These are phyloP conservation scores for Scenedesmus sp. DNA, from an alignment of 163 green algal genomes.

Conservation along the genomic window DNA sequence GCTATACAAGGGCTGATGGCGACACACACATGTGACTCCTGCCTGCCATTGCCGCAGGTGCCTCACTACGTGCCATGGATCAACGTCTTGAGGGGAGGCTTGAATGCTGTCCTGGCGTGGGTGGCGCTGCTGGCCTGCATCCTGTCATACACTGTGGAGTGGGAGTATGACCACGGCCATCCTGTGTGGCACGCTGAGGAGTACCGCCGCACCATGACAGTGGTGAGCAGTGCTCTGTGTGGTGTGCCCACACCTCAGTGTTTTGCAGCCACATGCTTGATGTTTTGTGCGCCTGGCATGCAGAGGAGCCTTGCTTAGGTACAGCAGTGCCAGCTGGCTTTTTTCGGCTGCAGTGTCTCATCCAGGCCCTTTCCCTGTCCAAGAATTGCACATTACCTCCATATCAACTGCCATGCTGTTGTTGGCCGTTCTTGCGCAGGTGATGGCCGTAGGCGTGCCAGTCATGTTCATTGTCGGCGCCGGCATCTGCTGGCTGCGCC, in stretches of 20 bases:
- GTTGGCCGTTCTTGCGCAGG: conserved; percentile 12
- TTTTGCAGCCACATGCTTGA: not conserved
- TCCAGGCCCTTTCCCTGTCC: too few species aligned
- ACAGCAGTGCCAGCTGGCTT: not conserved
- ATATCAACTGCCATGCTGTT: not conserved
- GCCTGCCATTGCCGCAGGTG: conserved; percentile 43
- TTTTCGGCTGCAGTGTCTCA: too few species aligned
- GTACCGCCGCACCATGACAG: conserved; percentile 13
- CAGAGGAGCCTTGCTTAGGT: too few species aligned
- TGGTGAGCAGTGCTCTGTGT: conserved; percentile 6
- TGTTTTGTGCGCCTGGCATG: too few species aligned
- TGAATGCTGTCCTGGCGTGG: conserved; percentile 61
- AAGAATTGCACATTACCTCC: too few species aligned
- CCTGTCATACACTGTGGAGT: conserved; percentile 56
- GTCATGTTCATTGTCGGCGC: conserved; percentile 52
- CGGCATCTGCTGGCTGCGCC: conserved; percentile 42
- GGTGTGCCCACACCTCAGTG: not conserved
- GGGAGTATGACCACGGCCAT: conserved; percentile 34
- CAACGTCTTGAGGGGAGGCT: conserved; percentile 60
- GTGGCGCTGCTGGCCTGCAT: conserved; percentile 45
- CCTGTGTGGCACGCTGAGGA: not conserved
- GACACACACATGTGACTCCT: not conserved
- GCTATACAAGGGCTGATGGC: not conserved
- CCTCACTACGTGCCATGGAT: conserved; percentile 64
- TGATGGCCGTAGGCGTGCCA: conserved; percentile 57